Conservation (phyloP, 2,329 filamentous ascomycete genomes). For the Neoascochyta sp. region DNA sequence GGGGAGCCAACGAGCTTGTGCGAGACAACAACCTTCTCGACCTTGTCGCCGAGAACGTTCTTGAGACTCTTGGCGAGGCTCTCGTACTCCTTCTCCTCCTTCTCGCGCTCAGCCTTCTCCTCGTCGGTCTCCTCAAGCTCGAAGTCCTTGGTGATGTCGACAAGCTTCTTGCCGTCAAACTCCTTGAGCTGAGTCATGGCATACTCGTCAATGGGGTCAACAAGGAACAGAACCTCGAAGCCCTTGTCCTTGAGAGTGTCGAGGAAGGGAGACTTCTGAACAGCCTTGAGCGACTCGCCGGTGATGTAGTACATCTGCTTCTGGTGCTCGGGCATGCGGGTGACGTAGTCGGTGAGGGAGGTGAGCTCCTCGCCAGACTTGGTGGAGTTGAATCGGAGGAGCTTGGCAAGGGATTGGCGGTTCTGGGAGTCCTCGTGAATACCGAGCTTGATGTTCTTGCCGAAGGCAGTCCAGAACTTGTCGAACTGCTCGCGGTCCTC, state of each 20-base stretch:
- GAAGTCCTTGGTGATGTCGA: slow-evolving; percentile 99
- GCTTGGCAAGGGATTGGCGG: slow-evolving; percentile 87
- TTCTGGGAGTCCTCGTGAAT: slow-evolving; percentile 99
- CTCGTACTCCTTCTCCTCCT: slow-evolving; percentile 98
- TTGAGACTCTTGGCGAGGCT: slow-evolving; percentile 92
- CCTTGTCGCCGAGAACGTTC: slow-evolving; percentile 98
- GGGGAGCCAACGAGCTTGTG: slow-evolving; percentile 94
- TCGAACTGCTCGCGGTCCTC: slow-evolving; percentile 99
- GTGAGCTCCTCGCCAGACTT: slow-evolving; percentile 96
- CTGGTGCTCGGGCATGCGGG: slow-evolving; percentile 99
- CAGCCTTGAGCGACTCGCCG: slow-evolving; percentile 97
- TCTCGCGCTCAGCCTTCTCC: slow-evolving; percentile 94
- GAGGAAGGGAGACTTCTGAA: slow-evolving; percentile 97
- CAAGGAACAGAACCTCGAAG: slow-evolving; percentile 99
- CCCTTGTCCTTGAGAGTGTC: slow-evolving; percentile 98
- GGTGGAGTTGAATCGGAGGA: slow-evolving; percentile 97
- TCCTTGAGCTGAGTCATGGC: slow-evolving; percentile 99
- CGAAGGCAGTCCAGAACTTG: slow-evolving; percentile 99
- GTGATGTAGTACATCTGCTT: slow-evolving; percentile 99
- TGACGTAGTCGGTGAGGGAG: slow-evolving; percentile 95
- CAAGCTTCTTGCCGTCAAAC: slow-evolving; percentile 99
- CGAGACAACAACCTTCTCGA: slow-evolving; percentile 99
- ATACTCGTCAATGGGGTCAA: slow-evolving; percentile 99
- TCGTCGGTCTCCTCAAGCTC: slow-evolving; percentile 99
- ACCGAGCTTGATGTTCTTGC: slow-evolving; percentile 99